Percentiles rank a stretch among this genome's conserved stretches.
Conservation (phyloP, 2,329 filamentous ascomycete genomes). For the Microcyclosporella mali region DNA sequence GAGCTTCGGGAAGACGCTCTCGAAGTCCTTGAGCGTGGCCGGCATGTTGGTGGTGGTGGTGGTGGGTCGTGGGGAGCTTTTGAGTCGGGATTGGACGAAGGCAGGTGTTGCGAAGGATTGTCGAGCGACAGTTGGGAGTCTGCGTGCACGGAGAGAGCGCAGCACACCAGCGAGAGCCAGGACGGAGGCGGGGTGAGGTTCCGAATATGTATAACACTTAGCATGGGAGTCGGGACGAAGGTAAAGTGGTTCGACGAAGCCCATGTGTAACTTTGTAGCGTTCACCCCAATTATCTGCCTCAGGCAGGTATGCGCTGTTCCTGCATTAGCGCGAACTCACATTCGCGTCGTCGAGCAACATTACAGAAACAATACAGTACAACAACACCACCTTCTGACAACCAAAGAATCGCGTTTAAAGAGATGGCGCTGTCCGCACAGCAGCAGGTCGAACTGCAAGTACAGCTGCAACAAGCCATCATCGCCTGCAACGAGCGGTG, state of each 20-base stretch:
- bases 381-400: not conserved
- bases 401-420: not conserved
- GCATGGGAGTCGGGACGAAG: no score
- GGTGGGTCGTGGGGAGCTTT: not conserved
- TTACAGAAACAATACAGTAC: no score
- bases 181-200: no score
- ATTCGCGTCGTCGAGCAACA: no score
- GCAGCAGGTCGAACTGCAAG: slow-evolving; percentile 56
- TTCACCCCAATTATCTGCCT: no score
- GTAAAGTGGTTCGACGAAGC: no score
- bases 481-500: slow-evolving; percentile 90
- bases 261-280: no score
- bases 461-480: slow-evolving; percentile 74
- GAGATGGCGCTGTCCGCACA: slow-evolving; percentile 31
- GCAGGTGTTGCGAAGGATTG: not conserved
- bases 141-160: no score
- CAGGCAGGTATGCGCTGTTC: no score
- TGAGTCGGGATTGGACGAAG: not conserved
- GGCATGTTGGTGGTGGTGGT: slow-evolving; percentile 47
- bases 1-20: slow-evolving; percentile 81
- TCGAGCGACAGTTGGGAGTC: not conserved
- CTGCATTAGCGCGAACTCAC: not conserved
- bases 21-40: slow-evolving; percentile 78
- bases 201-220: no score
- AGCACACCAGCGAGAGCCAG: no score